phyloP scores from a whole-genome alignment of 2,329 filamentous ascomycete genomes.

The Aureobasidium leucospermi region DNA sequence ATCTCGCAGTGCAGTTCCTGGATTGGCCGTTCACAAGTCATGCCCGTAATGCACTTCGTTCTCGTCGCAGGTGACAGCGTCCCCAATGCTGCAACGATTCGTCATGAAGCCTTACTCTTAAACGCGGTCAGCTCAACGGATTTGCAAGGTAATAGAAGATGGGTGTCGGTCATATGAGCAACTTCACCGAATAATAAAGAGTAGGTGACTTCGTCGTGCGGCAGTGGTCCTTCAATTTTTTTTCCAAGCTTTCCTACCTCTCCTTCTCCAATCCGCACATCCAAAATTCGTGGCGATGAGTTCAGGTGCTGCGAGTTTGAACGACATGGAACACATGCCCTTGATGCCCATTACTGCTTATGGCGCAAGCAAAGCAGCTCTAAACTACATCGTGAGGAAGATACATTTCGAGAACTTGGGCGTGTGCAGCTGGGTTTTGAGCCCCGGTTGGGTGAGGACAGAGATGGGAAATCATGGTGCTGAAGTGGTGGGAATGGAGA shows the following conservation, averaged over 20 bases:
- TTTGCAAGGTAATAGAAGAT: too few species aligned
- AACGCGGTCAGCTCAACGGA: neutral
- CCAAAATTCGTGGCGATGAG: constrained; percentile 35
- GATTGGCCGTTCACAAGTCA: neutral
- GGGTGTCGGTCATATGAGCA: too few species aligned
- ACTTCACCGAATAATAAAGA: too few species aligned
- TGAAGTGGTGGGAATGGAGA: constrained; percentile 23
- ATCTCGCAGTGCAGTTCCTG: too few species aligned
- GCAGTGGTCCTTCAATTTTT: too few species aligned
- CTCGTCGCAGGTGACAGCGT: neutral
- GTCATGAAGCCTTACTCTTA: neutral
- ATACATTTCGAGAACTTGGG: constrained; percentile 30
- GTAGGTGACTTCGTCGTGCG: too few species aligned
- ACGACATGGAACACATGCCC: constrained; percentile 14
- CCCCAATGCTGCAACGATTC: neutral
- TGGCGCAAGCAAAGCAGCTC: constrained; percentile 37
- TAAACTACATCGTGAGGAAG: constrained; percentile 32
- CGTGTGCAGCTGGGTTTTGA: neutral
- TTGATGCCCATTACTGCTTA: constrained; percentile 34
- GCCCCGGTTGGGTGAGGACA: constrained; percentile 31
- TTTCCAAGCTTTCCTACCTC: constrained; percentile 38
- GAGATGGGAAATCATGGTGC: constrained; percentile 36
- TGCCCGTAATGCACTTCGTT: neutral
- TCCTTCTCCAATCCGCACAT: constrained; percentile 27
- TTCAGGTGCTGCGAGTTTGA: neutral